Base-by-base conservation (phyloP, 2,329 filamentous ascomycete genomes). In the Chaetothyriales sp. region DNA sequence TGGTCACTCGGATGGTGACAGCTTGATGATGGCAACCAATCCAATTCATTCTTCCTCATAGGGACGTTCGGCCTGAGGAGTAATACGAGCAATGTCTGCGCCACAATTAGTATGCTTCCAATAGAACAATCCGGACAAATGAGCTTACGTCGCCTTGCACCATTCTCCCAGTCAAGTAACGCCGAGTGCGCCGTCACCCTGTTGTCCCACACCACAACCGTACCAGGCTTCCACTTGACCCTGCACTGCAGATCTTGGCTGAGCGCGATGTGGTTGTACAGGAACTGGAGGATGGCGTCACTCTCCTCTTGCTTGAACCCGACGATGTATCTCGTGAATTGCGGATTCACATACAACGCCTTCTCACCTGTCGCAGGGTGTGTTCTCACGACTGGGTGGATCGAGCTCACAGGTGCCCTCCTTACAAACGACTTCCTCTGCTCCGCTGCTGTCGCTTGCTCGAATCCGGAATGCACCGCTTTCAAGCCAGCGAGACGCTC, bases 401-500 rank as follows among this genome's bases (percentile, higher is more conserved):
- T 62, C 9, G 66, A 70, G 52, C 68, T 66, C 46, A 73, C 67
- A 2, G 71, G 64, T 54, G 73, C 70, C 54, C 58, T 49, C 18
- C 59, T 47, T 18, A 72, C 67, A 48, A 71, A 57, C 22, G 70
- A 65, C 29, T 70, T 72, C n/a, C 64, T 68, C 49, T 70, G 58
- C 18, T 76, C 69, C 44, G 83, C 82, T 22, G 78, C 80, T 44
- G 83, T 78, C 29, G 84, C 84, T 70, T 95, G 89, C 68, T 95
- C 88, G 52, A 81, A 57, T 5, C 57, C 88, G 1, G 86, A 92
- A 67, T 95, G 89, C 0, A 86, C 80, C 0, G 87, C 89, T 62
- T 80, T 77, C 46, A 95, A 71, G 0, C 88, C 88, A 58, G 94
- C 87, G 22, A 95, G 72, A 43, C 88, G 76, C 72, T 88, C 79